Conservation (phyloP, 192 early-diverging fungal species). For the Pilaira anomala region DNA sequence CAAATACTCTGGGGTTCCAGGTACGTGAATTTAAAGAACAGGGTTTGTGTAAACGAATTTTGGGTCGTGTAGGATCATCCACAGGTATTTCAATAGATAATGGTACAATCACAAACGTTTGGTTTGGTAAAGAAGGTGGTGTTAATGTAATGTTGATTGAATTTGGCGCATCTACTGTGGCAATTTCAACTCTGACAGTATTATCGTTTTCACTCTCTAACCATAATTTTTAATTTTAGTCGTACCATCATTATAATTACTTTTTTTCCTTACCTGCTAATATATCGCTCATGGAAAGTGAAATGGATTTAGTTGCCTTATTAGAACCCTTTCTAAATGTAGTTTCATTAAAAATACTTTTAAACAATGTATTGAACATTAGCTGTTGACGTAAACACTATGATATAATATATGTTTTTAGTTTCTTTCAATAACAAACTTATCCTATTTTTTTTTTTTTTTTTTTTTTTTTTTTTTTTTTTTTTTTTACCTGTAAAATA, state of each 20-base stretch:
- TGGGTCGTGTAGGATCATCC: slow-evolving; percentile 14
- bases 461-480: not conserved
- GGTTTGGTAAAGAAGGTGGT: slow-evolving; percentile 6
- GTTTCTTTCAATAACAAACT: not conserved
- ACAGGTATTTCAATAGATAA: slow-evolving; percentile 21
- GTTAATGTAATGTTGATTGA: slow-evolving; percentile 24
- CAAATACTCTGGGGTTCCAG: slow-evolving; percentile 28
- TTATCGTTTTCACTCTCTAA: slow-evolving; percentile 12
- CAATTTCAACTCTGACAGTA: slow-evolving; percentile 20
- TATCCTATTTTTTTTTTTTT: too few relatives aligned
- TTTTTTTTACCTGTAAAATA: slow-evolving; percentile 24
- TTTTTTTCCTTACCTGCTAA: slow-evolving; percentile 20
- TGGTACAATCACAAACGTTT: slow-evolving; percentile 17
- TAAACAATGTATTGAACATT: slow-evolving; percentile 33
- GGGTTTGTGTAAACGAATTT: slow-evolving; percentile 16
- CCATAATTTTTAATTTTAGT: not conserved
- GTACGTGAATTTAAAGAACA: not conserved
- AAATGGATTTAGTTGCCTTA: not conserved
- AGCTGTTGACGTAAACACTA: slow-evolving; percentile 33
- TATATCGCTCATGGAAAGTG: slow-evolving; percentile 25
- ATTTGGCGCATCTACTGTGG: slow-evolving; percentile 17
- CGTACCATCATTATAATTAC: not conserved
- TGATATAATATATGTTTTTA: not conserved
- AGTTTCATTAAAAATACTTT: slow-evolving; percentile 24
- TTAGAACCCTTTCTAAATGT: not conserved